Evolutionary conservation across 768 basidiomycete genomes (phyloP).

Genomic region (Plicaturopsis crispa): DNA sequence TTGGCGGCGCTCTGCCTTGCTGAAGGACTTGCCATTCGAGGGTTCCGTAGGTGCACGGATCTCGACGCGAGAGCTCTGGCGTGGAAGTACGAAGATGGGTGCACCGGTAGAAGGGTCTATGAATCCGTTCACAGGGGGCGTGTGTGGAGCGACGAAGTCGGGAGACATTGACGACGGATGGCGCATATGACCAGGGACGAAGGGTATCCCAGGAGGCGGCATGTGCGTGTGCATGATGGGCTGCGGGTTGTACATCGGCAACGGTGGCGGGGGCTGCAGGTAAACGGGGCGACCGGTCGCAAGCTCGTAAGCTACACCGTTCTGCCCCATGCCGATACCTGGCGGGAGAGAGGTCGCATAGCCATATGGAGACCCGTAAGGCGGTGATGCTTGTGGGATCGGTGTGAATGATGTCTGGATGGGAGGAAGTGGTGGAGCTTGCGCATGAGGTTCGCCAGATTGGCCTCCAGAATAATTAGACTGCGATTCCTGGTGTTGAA

Average conservation of each 20-base stretch:
- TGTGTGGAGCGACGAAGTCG: conserved; percentile 52
- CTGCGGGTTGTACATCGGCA: conserved; percentile 58
- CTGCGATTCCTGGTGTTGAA: conserved; percentile 25
- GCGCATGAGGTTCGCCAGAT: conserved; percentile 19
- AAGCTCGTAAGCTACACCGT: conserved; percentile 77
- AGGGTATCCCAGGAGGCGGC: conserved; percentile 39
- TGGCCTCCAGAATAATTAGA: conserved; percentile 11
- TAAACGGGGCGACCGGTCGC: conserved; percentile 78
- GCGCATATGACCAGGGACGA: conserved; percentile 56
- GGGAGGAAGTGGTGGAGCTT: conserved; percentile 29
- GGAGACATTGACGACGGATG: conserved; percentile 54
- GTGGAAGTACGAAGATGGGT: conserved; percentile 69
- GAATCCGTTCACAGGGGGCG: conserved; percentile 56
- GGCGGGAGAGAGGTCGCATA: conserved; percentile 53
- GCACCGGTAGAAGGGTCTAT: conserved; percentile 59
- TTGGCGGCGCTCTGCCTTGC: conserved; percentile 17
- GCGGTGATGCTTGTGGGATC: conserved; percentile 39
- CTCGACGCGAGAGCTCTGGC: conserved; percentile 64
- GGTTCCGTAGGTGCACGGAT: conserved; percentile 54
- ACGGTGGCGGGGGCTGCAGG: conserved; percentile 49
- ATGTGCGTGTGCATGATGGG: conserved; percentile 53
- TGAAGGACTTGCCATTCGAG: conserved; percentile 18
- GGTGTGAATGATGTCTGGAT: conserved; percentile 37
- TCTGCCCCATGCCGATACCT: conserved; percentile 65
- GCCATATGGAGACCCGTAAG: conserved; percentile 61